Evolutionary conservation across 495 filamentous ascomycete species (phyloP).

Genomic region (Penicillium atrosanguineum): DNA sequence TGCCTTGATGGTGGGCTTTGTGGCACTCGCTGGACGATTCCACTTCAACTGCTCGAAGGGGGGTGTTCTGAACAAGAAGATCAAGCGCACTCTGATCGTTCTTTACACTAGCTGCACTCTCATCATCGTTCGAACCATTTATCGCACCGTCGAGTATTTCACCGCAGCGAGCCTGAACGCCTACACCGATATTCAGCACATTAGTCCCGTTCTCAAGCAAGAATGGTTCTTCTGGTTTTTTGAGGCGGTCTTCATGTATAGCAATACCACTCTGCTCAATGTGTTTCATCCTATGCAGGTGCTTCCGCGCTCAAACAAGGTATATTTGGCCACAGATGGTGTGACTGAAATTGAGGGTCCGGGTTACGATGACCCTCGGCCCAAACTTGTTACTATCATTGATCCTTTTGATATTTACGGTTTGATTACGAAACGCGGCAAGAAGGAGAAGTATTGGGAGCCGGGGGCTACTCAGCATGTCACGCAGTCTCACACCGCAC

Average conservation of each 20-base stretch:
- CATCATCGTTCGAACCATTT: constrained; percentile 62
- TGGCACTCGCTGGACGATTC: constrained; percentile 56
- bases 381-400: constrained; percentile 53
- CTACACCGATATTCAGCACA: constrained; percentile 31
- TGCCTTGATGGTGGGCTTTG: constrained; percentile 58
- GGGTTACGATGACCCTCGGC: constrained; percentile 59
- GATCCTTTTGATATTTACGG: constrained; percentile 70
- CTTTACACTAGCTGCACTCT: constrained; percentile 62
- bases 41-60: constrained; percentile 55
- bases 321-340: constrained; percentile 64
- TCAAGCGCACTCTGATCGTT: constrained; percentile 56
- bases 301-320: constrained; percentile 60
- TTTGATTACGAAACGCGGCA: constrained; percentile 49
- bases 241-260: constrained; percentile 62
- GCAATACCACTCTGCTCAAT: constrained; percentile 61
- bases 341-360: constrained; percentile 62
- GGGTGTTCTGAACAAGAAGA: constrained; percentile 51
- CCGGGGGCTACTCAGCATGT: not conserved
- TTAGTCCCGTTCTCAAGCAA: constrained; percentile 57
- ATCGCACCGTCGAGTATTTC: constrained; percentile 64
- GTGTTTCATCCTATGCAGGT: constrained; percentile 58
- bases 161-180: constrained; percentile 39
- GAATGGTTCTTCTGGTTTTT: constrained; percentile 77
- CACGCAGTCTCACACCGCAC: not conserved
- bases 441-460: constrained; percentile 57